Base-by-base conservation (phyloP, 2,329 filamentous ascomycete genomes). In the Aspergillus sp. region DNA sequence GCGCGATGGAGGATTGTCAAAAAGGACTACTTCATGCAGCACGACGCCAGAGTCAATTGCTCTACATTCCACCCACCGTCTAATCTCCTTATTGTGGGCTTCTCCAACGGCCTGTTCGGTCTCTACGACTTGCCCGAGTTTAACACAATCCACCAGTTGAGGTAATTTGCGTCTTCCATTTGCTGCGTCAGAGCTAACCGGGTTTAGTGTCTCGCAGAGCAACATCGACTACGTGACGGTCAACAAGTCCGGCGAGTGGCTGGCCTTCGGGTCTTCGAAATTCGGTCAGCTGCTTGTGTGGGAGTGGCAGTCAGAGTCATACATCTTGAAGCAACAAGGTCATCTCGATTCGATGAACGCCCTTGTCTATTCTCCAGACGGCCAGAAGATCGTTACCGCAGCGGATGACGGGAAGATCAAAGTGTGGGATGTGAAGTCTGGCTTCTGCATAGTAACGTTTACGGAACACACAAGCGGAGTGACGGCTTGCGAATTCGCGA, bases 281-380 rank as follows among this genome's bases (percentile, higher is more conserved):
- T 72, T 94, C 4, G 93, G 93, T 1, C 91, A 98, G 55, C 69
- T 98, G n/a, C 67, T 98, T 3, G 91, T 98, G 3, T 98, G 91
- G 91, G 91, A 98, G 58, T 98, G 93, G 88, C 89, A 96, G 56
- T 98, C 91, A 0, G 93, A 98, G 60, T 96, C 89, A 4, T 98
- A 98, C 59, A 93, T 98, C 37, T 68, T 98, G 29, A 98, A 98
- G 63, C 91, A 98, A 54, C 91, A 96, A 60, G 91, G 89, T 0
- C 91, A 98, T 61, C 88, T 94, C 44, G 91, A 98, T 57, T 82
- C 86, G 2, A 88, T 96, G 75, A 96, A 96, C 59, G 75, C 86
- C 1, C 69, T 98, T 3, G 81, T 83, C 6, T 98, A 96, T 61
- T 89, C 91, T 4, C 88, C 91, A 0, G 89, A 95, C 51, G 89